Percentiles rank a stretch among this genome's conserved stretches.
Conservation (phyloP, 176 grass and related monocot genomes). For the Aegilops sharonensis region DNA sequence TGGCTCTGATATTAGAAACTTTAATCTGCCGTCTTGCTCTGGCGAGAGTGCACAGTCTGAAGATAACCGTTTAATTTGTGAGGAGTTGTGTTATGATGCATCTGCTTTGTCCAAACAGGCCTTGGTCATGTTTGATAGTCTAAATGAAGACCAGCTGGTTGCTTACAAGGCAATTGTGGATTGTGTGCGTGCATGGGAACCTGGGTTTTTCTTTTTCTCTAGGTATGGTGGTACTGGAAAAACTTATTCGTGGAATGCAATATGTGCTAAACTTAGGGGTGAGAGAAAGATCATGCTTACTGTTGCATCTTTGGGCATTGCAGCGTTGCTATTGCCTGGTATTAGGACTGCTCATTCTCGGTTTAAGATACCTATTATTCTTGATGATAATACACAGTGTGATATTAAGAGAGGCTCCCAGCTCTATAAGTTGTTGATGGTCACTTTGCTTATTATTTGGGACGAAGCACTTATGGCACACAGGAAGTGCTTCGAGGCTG, state of each 20-base stretch:
- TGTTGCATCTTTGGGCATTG: neutral
- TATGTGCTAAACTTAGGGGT: neutral
- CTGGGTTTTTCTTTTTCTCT: neutral
- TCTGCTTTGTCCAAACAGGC: no score
- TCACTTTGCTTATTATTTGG: neutral
- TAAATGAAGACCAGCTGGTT: no score
- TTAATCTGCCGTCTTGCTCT: no score
- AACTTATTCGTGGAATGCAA: neutral
- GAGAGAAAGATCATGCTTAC: neutral
- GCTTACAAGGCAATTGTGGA: no score
- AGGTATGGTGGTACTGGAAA: neutral
- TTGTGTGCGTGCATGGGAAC: no score
- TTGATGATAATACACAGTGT: neutral
- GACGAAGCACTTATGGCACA: neutral
- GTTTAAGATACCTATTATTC: neutral
- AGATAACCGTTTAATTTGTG: no score
- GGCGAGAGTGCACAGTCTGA: no score
- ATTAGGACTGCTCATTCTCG: neutral
- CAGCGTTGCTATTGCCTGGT: neutral
- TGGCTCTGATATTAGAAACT: no score
- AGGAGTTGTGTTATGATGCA: no score
- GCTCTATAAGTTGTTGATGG: neutral
- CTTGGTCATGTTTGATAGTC: no score
- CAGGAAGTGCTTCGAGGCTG: neutral
- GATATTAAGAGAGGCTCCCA: neutral